Base-by-base conservation (phyloP, 495 filamentous ascomycete genomes). In the Xylaria palmicola region DNA sequence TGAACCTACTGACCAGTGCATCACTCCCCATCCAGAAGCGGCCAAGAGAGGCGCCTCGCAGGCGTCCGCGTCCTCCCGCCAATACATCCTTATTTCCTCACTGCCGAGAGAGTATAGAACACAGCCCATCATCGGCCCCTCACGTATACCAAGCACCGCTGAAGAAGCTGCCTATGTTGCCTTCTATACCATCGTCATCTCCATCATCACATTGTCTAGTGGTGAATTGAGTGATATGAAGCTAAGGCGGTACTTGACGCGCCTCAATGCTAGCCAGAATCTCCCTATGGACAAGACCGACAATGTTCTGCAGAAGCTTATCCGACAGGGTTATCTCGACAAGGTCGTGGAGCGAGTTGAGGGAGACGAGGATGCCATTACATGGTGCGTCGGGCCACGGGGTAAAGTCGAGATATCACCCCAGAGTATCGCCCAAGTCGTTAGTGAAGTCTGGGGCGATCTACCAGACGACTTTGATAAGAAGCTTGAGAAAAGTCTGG, bases 351-450 rank as follows among this genome's bases (percentile, higher is more conserved):
- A 92, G 53, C 77, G 79, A 68, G 62, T 64, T 19, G 77, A 80
- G 5, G 79, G 78, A 0, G 88, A 86, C n/a, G 89, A 92, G 20
- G 91, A 95, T 59, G 72, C 81, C 4, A 81, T 90, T 9, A 90
- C 88, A 51, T 96, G 86, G 77, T 83, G 88, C 59, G 81, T 96
- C 26, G 92, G 92, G 3, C 88, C 90, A 30, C 80, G 94, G 34
- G 94, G 92, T 13, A 97, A 90, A 75, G 77, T 90, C 12, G 94
- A 98, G 70, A 87, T 98, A 32, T 88, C 87, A 2, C 83, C 84
- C 54, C 79, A 83, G 30, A 89, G 86, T 13, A 87, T 95, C 30
- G 83, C 85, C 13, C 84, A 83, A 2, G 67, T 98, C 51, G 85
- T 93, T 3, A 82, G 82, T 55, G 77, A 83, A 56, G 75, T 86